Percentiles rank a stretch among this genome's conserved stretches.
Evolutionary conservation across 495 filamentous ascomycete genomes (phyloP).

Genomic region (Penicillium soppii): DNA sequence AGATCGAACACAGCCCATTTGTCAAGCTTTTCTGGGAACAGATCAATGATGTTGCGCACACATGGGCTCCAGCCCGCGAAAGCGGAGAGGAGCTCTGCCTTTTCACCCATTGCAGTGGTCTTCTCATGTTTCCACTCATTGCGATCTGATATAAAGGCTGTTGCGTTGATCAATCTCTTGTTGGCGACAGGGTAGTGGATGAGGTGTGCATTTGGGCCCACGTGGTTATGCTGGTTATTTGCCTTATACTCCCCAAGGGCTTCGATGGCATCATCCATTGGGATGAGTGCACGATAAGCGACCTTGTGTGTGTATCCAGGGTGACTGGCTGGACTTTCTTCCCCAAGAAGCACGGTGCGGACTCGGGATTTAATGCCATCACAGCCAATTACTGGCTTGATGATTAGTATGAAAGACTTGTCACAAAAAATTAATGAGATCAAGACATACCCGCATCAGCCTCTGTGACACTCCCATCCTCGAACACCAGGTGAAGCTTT

Average conservation of each 20-base stretch:
- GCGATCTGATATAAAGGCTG: slow-evolving; percentile 41
- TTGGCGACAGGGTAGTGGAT: slow-evolving; percentile 45
- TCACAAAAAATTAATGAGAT: not conserved
- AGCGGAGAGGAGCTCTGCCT: slow-evolving; percentile 22
- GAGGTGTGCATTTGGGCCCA: slow-evolving; percentile 44
- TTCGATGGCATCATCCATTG: slow-evolving; percentile 40
- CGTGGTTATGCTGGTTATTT: slow-evolving; percentile 40
- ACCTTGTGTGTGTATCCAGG: slow-evolving; percentile 52
- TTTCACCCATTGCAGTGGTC: slow-evolving; percentile 17
- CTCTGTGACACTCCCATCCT: slow-evolving; percentile 51
- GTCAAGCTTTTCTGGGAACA: slow-evolving; percentile 46
- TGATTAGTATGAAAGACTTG: not conserved
- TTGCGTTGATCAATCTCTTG: slow-evolving; percentile 44
- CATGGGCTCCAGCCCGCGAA: slow-evolving; percentile 40
- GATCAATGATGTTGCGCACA: slow-evolving; percentile 34
- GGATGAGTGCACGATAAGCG: slow-evolving; percentile 54
- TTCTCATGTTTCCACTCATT: slow-evolving; percentile 36
- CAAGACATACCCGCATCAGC: slow-evolving; percentile 45
- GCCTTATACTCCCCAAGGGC: slow-evolving; percentile 43
- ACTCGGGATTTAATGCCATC: slow-evolving; percentile 59
- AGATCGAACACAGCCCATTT: slow-evolving; percentile 59
- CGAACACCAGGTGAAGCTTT: slow-evolving; percentile 48
- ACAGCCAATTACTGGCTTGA: slow-evolving; percentile 44
- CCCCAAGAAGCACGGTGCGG: slow-evolving; percentile 43
- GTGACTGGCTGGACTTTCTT: slow-evolving; percentile 35